These are phyloP conservation scores for Farysia itapuensis DNA, from an alignment of 1,284 basidiomycete species.

Conservation along the genomic window DNA sequence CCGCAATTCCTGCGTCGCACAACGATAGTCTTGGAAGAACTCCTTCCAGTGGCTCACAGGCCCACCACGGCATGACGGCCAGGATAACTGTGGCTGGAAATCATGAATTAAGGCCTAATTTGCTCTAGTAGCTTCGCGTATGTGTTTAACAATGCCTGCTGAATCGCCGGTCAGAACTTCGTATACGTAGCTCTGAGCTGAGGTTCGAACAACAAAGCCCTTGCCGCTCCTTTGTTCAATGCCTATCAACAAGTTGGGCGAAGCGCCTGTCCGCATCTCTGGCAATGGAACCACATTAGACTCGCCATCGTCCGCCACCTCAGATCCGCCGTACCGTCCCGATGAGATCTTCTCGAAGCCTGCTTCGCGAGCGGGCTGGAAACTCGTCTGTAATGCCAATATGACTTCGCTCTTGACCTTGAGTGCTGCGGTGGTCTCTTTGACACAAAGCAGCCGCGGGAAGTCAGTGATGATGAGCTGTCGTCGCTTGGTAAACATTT, in stretches of 20 bases:
- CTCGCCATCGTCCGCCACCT: background rate
- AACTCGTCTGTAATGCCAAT: slow-evolving; percentile 42
- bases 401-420: slow-evolving; percentile 63
- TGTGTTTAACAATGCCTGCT: slow-evolving; percentile 34
- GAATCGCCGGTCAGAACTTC: slow-evolving; percentile 51
- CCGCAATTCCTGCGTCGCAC: no score
- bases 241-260: slow-evolving; percentile 39
- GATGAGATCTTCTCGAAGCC: slow-evolving; percentile 7
- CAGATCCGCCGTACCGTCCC: background rate
- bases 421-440: slow-evolving; percentile 60
- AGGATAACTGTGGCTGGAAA: no score
- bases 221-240: slow-evolving; percentile 32
- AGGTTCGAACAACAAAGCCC: slow-evolving; percentile 30
- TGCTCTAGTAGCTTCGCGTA: slow-evolving; percentile 42
- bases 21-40: no score
- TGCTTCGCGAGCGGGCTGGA: background rate
- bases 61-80: no score
- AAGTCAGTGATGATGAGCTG: slow-evolving; percentile 64
- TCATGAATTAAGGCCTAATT: no score
- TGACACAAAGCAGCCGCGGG: slow-evolving; percentile 64
- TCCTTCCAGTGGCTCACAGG: no score
- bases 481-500: slow-evolving; percentile 61
- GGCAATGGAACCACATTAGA: no score
- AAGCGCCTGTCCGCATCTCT: no score
- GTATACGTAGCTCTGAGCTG: slow-evolving; percentile 30